Evolutionary conservation across 352 stramenopile species (phyloP), one percentile per base, ranked within the genome.

Genomic region (Saprolegnia parasitica): DNA sequence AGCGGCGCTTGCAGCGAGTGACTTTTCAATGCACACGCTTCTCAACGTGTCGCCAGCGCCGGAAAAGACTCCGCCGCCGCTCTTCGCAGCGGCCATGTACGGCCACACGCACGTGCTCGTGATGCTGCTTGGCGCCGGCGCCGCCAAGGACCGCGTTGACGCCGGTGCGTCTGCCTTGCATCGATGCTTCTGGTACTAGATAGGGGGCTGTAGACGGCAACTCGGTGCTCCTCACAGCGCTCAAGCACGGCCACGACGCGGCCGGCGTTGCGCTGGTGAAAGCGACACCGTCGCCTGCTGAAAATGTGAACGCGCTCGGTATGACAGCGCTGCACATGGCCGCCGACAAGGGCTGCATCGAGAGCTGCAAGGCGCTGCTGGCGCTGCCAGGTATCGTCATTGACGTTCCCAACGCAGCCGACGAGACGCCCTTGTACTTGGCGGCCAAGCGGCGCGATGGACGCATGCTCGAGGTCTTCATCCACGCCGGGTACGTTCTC

Each of bases 391-490:
- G 40, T 2, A 24, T 20, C 39, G 35, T 87, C 10, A 79, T 89
- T 20, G 78, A 83, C 2, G 77, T 76, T 20, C 82, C 76, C 62
- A 73, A 73, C 0, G 78, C 71, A 11, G 78, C 81, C 40, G 74
- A 77, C 20, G 84, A 93, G 67, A 84, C 68, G 18, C 79, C 84
- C 21, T 65, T 93, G 42, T 71, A 90, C n/a, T 75, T 91, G 57
- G 81, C 83, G 24, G 79, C 78, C 67, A 78, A 81, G 4, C 90
- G 89, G 75, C 56, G 77, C 29, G 72, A 85, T 18, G 46, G 32
- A 6, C 23, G 21, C 35, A 32, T 70, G 18, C 20, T 70, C 4
- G 50, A 70, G 16, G n/a, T 35, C 1, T 42, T 70, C 32, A 40
- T 70, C 18, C 1, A 21, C 13, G 42, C 63, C 15, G 63, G 63